Evolutionary conservation across 192 early-diverging fungal genomes (phyloP).

Genomic region (Podochytrium sp.): DNA sequence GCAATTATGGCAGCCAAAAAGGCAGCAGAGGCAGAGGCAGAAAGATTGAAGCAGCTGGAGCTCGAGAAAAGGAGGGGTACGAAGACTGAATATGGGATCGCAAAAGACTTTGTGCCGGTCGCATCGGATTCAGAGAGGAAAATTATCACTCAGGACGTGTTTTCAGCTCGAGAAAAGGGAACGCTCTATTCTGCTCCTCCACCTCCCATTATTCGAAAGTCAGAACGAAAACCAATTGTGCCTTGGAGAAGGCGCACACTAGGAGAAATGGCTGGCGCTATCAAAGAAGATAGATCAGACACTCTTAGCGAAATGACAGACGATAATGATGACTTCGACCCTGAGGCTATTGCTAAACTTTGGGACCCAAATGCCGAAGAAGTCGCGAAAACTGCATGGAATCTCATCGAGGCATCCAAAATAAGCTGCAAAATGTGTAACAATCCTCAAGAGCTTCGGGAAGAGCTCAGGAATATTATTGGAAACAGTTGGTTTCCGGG

Average conservation of each 20-base stretch:
- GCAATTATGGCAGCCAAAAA: not conserved
- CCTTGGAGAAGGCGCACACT: not conserved
- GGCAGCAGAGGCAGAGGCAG: slow-evolving; percentile 18
- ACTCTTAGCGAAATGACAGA: no score
- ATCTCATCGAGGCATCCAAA: slow-evolving; percentile 26
- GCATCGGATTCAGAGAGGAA: not conserved
- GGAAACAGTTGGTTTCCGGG: slow-evolving; percentile 50
- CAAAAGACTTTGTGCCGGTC: slow-evolving; percentile 16
- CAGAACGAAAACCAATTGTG: slow-evolving; percentile 17
- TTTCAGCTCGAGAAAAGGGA: slow-evolving; percentile 21
- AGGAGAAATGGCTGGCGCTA: not conserved
- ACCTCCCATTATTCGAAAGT: not conserved
- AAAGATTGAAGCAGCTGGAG: not conserved
- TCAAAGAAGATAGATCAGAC: not conserved
- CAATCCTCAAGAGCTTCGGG: slow-evolving; percentile 5
- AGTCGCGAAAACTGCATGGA: slow-evolving; percentile 27
- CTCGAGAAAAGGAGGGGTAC: not conserved
- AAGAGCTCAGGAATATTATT: slow-evolving; percentile 39
- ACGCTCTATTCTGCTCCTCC: slow-evolving; percentile 2
- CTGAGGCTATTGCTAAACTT: not conserved
- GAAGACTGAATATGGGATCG: slow-evolving; percentile 19
- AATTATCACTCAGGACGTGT: slow-evolving; percentile 4
- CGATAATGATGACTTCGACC: slow-evolving; percentile 10
- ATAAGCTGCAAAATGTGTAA: not conserved
- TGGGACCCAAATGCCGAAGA: slow-evolving; percentile 3